Conservation (phyloP, 345 rosid species). For the Laguncularia racemosa region DNA sequence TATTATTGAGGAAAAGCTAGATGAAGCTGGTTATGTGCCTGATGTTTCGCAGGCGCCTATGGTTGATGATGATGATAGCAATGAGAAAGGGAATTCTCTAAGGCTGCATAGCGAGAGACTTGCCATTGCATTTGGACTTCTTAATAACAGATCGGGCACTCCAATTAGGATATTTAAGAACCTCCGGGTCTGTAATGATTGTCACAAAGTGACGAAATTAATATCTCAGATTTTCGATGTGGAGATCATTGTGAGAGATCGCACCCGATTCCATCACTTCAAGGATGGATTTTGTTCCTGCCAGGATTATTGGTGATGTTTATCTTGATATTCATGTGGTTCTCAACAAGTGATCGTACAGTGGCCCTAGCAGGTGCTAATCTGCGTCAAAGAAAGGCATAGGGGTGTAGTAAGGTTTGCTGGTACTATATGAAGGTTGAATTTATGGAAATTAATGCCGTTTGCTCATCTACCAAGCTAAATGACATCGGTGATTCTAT, state of each 20-base stretch:
- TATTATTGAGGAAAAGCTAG: constrained; percentile 44
- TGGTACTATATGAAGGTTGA: too few species aligned
- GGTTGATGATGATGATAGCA: constrained; percentile 32
- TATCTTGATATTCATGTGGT: neutral
- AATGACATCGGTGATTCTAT: too few species aligned
- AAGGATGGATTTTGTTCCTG: constrained; percentile 70
- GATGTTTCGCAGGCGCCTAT: constrained; percentile 48
- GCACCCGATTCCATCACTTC: constrained; percentile 68
- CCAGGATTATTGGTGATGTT: constrained; percentile 59
- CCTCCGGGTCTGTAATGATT: constrained; percentile 67
- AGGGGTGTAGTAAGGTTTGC: too few species aligned
- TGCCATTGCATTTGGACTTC: constrained; percentile 65
- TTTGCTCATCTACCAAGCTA: too few species aligned
- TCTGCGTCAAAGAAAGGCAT: too few species aligned
- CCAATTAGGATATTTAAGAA: constrained; percentile 74
- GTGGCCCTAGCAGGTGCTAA: too few species aligned
- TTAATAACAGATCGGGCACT: constrained; percentile 47
- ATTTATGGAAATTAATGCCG: too few species aligned
- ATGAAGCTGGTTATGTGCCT: constrained; percentile 36
- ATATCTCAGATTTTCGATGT: constrained; percentile 52
- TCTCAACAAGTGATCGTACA: neutral
- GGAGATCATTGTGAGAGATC: constrained; percentile 73
- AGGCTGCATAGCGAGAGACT: constrained; percentile 78
- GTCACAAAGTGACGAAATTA: constrained; percentile 60
- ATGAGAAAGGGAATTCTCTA: constrained; percentile 37